Percentiles rank a stretch among this genome's conserved stretches.
Conservation (phyloP, 2,329 filamentous ascomycete genomes). For the Stachybotrys chartarum region DNA sequence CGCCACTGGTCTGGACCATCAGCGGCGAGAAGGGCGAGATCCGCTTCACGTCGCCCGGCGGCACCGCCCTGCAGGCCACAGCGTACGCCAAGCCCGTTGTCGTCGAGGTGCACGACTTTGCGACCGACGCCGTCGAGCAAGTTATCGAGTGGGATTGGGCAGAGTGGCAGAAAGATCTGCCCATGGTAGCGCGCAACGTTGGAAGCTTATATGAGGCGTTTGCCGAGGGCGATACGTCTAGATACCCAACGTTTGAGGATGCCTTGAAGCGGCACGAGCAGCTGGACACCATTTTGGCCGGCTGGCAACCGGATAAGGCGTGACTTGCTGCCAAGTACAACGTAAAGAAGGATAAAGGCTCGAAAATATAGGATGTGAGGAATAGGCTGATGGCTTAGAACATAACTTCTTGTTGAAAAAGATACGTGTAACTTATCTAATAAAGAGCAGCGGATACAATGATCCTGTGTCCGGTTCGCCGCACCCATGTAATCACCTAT, state of each 20-base stretch:
- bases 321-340: too few species aligned
- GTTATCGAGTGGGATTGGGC: slow-evolving; percentile 34
- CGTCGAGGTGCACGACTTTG: slow-evolving; percentile 44
- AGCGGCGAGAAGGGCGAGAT: slow-evolving; percentile 43
- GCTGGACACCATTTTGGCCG: neutral
- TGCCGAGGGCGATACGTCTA: slow-evolving; percentile 22
- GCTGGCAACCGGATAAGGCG: neutral
- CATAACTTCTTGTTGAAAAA: too few species aligned
- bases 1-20: slow-evolving; percentile 33
- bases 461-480: too few species aligned
- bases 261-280: neutral
- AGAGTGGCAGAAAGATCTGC: slow-evolving; percentile 38
- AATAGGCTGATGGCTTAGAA: too few species aligned
- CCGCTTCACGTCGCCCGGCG: slow-evolving; percentile 23
- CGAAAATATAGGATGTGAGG: too few species aligned
- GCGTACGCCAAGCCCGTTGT: slow-evolving; percentile 31
- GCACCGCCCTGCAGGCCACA: slow-evolving; percentile 18
- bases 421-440: too few species aligned
- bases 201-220: slow-evolving; percentile 50
- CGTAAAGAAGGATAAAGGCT: too few species aligned
- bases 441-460: too few species aligned
- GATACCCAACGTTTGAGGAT: slow-evolving; percentile 27
- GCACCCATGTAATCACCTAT: too few species aligned
- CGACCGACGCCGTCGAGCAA: slow-evolving; percentile 32
- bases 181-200: slow-evolving; percentile 38